Percentiles rank a stretch among this genome's conserved stretches.
These are phyloP conservation scores for Alternaria metachromatica DNA, from an alignment of 2,329 filamentous ascomycete species.

Conservation along the genomic window DNA sequence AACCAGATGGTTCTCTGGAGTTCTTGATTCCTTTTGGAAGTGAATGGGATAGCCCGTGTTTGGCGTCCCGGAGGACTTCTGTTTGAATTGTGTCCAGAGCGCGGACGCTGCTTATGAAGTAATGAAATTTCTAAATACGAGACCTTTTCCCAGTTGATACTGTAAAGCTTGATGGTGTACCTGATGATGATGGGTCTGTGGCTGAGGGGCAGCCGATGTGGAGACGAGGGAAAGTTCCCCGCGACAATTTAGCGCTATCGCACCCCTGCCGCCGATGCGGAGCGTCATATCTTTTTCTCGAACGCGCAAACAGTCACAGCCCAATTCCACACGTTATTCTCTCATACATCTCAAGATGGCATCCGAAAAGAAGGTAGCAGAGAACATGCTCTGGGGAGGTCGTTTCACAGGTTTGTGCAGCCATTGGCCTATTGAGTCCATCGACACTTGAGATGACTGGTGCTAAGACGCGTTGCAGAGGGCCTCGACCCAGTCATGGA, in stretches of 20 bases:
- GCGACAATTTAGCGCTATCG: conserved; percentile 8
- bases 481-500: conserved; percentile 86
- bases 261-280: conserved; percentile 34
- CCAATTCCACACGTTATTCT: not conserved
- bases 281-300: conserved; percentile 33
- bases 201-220: not conserved
- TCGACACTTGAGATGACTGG: not conserved
- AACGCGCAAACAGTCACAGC: conserved; percentile 31
- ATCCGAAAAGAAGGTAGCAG: conserved; percentile 45
- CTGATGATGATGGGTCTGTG: not conserved
- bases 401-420: conserved; percentile 31
- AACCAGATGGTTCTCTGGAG: not conserved
- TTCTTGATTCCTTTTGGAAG: not conserved
- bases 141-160: not conserved
- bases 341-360: conserved; percentile 30
- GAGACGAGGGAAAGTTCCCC: conserved; percentile 6
- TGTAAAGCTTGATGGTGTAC: not conserved
- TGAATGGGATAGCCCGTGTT: not conserved
- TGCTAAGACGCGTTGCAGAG: conserved; percentile 57
- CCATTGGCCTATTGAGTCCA: not conserved
- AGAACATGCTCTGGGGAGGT: conserved; percentile 50
- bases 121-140: no score
- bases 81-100: not conserved
- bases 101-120: not conserved
- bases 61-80: not conserved